These are phyloP conservation scores for Suillus placidus DNA, from an alignment of 768 basidiomycete genomes.

Conservation along the genomic window DNA sequence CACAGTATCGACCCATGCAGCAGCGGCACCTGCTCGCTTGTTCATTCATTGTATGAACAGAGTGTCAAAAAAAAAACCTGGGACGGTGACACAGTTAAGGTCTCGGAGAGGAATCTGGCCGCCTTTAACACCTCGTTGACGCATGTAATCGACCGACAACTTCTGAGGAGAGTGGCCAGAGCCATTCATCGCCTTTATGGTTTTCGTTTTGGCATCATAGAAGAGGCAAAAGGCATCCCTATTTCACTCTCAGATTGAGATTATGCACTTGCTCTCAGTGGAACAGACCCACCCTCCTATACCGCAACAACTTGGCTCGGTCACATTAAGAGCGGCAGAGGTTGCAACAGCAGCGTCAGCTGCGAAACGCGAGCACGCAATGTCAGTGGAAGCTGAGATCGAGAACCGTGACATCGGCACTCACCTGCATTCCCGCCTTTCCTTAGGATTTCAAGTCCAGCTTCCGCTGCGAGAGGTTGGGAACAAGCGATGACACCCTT, in stretches of 20 bases:
- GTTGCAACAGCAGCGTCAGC: conserved; percentile 95
- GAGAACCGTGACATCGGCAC: conserved; percentile 16
- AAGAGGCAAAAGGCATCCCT: conserved; percentile 91
- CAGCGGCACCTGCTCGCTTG: conserved; percentile 71
- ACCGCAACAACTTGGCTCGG: conserved; percentile 87
- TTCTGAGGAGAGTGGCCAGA: conserved; percentile 86
- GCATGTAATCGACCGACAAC: conserved; percentile 73
- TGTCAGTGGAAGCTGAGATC: conserved; percentile 1
- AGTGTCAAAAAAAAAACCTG: conserved; percentile 45
- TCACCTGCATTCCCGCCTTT: conserved; percentile 95
- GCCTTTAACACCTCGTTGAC: conserved; percentile 68
- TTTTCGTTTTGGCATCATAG: conserved; percentile 81
- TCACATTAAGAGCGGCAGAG: conserved; percentile 90
- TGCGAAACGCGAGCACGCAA: conserved; percentile 29
- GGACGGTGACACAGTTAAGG: conserved; percentile 90
- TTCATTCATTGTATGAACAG: conserved; percentile 11
- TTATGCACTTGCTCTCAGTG: not conserved
- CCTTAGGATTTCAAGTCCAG: conserved; percentile 87
- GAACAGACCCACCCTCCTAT: conserved; percentile 72
- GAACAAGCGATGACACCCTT: conserved; percentile 88
- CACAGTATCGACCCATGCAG: conserved; percentile 93
- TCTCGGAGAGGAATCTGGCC: conserved; percentile 74
- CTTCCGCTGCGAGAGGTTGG: conserved; percentile 90
- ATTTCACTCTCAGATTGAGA: conserved; percentile 32
- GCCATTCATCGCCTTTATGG: conserved; percentile 88